Evolutionary conservation across 2,329 filamentous ascomycete species (phyloP).

Genomic region (Fusarium sambucinum): DNA sequence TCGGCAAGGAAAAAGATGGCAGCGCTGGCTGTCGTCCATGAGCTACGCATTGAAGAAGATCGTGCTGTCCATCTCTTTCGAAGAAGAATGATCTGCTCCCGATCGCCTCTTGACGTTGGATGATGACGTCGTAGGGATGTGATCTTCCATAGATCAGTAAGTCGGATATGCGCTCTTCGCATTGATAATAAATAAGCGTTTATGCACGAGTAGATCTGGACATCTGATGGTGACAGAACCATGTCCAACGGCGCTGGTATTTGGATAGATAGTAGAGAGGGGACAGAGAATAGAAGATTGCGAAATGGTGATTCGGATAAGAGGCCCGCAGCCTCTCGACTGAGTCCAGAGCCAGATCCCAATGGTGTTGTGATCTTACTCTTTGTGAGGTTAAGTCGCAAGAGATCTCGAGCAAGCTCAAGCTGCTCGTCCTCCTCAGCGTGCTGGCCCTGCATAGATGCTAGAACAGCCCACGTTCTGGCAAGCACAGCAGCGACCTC

Average conservation of each 20-base stretch:
- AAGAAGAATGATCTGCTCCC: constrained; percentile 69
- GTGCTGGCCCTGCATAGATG: constrained; percentile 76
- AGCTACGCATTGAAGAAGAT: constrained; percentile 76
- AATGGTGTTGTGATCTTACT: constrained; percentile 55
- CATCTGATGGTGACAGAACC: constrained; percentile 81
- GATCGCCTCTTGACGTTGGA: constrained; percentile 74
- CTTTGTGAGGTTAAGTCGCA: constrained; percentile 75
- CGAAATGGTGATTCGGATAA: constrained; percentile 73
- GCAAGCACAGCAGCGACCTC: constrained; percentile 83
- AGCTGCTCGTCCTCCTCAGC: constrained; percentile 85
- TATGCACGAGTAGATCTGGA: constrained; percentile 84
- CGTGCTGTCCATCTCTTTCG: constrained; percentile 74
- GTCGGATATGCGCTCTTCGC: constrained; percentile 83
- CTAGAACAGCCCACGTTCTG: constrained; percentile 82
- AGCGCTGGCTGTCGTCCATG: constrained; percentile 91
- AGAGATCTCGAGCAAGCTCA: constrained; percentile 82
- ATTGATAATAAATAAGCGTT: constrained; percentile 90
- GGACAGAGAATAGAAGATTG: constrained; percentile 83
- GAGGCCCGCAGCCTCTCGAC: constrained; percentile 48
- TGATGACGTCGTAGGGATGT: constrained; percentile 81
- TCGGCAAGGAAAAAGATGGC: constrained; percentile 91
- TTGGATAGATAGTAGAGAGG: constrained; percentile 75
- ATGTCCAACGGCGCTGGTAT: constrained; percentile 86
- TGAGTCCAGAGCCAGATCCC: constrained; percentile 54
- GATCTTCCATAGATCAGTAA: constrained; percentile 89